Evolutionary conservation across 1,284 basidiomycete species (phyloP).

Genomic region (Microbotryum scabiosae): DNA sequence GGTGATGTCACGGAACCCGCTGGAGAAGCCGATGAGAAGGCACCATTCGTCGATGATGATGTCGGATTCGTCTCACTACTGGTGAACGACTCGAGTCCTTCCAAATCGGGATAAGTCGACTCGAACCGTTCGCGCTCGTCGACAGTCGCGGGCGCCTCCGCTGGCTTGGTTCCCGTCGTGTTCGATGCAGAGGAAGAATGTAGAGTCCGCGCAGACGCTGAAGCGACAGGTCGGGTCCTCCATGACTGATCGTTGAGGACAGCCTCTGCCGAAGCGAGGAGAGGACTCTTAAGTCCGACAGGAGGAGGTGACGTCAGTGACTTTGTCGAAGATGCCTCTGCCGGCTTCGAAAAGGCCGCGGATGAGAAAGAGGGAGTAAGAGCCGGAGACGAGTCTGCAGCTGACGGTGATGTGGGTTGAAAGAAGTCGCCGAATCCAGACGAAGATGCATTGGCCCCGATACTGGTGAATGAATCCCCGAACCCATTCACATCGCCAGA

Average conservation of each 20-base stretch:
- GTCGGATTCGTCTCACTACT: not conserved
- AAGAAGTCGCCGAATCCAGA: constrained; percentile 23
- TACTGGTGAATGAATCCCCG: no score
- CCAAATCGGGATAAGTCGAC: constrained; percentile 18
- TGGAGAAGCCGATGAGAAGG: not conserved
- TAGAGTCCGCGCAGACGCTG: no score
- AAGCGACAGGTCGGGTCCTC: no score
- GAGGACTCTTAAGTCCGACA: not conserved
- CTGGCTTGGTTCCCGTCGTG: not conserved
- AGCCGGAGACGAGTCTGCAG: no score
- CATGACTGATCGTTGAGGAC: no score
- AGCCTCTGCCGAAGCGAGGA: no score
- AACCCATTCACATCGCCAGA: no score
- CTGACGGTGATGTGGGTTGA: not conserved
- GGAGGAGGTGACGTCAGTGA: not conserved
- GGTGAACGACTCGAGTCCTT: not conserved
- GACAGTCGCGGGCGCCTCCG: not conserved
- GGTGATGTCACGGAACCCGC: not conserved
- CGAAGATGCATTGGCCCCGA: no score
- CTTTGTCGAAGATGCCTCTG: not conserved
- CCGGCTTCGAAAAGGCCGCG: not conserved
- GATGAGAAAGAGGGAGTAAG: no score
- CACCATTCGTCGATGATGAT: not conserved
- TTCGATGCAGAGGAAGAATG: not conserved
- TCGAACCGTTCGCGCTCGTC: constrained; percentile 18